Evolutionary conservation across 352 stramenopile genomes (phyloP).

Genomic region (Phytophthora constricta): DNA sequence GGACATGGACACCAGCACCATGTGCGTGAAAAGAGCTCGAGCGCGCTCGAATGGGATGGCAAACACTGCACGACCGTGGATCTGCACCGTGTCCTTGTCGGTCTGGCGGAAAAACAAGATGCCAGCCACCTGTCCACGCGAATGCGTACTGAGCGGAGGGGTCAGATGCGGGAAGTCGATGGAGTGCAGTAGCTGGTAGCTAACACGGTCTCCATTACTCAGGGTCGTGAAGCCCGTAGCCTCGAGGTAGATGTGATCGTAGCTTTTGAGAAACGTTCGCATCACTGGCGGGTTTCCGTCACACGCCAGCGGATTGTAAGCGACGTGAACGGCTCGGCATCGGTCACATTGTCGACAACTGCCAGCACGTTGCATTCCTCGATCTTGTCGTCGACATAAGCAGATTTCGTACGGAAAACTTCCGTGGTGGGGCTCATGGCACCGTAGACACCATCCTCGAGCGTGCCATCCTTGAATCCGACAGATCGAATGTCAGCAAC

Average conservation of each 20-base stretch:
- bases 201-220: constrained; percentile 33
- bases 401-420: constrained; percentile 35
- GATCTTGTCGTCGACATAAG: constrained; percentile 40
- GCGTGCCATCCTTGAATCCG: constrained; percentile 32
- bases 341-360: constrained; percentile 34
- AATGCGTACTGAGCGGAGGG: constrained; percentile 27
- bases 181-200: constrained; percentile 42
- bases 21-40: constrained; percentile 31
- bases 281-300: constrained; percentile 36
- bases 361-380: constrained; percentile 39
- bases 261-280: constrained; percentile 38
- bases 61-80: constrained; percentile 28
- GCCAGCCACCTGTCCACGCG: constrained; percentile 27
- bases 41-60: constrained; percentile 34
- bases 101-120: constrained; percentile 34
- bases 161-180: constrained; percentile 35
- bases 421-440: constrained; percentile 40
- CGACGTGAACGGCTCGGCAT: constrained; percentile 27
- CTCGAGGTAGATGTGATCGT: constrained; percentile 52
- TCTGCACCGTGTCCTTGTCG: constrained; percentile 27
- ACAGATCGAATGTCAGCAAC: constrained; percentile 34
- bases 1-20: constrained; percentile 36
- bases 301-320: constrained; percentile 33
- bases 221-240: constrained; percentile 32
- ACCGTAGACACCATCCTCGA: constrained; percentile 43